Evolutionary conservation across 768 basidiomycete species (phyloP).

Genomic region (Cubamyces sp.): DNA sequence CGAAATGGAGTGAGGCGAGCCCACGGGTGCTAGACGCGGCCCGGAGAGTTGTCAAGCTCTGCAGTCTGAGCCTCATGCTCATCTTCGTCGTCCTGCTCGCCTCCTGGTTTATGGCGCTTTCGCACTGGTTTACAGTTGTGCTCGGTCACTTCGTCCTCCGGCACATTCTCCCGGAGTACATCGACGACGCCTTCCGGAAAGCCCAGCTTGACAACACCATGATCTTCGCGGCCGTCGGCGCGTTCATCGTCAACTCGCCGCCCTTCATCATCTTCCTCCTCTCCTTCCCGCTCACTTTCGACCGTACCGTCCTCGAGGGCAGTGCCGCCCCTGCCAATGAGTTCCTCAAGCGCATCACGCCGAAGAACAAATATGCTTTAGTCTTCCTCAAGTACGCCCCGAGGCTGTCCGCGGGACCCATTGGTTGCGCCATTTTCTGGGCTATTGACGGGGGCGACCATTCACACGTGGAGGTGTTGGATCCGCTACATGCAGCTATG

Average conservation of each 20-base stretch:
- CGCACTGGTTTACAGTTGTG: conserved; percentile 17
- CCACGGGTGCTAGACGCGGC: conserved; percentile 1
- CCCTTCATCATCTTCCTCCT: conserved; percentile 17
- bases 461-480: not conserved
- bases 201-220: conserved; percentile 10
- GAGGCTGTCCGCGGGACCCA: conserved; percentile 4
- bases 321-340: conserved; percentile 12
- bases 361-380: conserved; percentile 1
- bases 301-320: conserved; percentile 15
- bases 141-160: conserved; percentile 17
- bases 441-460: not conserved
- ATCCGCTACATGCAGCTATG: conserved; percentile 10
- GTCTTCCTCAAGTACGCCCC: conserved; percentile 16
- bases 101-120: conserved; percentile 10
- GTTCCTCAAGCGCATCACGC: conserved; percentile 20
- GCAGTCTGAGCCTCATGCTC: conserved; percentile 4
- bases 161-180: not conserved
- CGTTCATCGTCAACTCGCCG: conserved; percentile 16
- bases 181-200: conserved; percentile 1
- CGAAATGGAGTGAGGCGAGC: not conserved
- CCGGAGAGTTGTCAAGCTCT: not conserved
- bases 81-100: conserved; percentile 19
- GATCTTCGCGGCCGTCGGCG: conserved; percentile 14
- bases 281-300: conserved; percentile 17
- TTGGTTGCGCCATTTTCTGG: conserved; percentile 11